Base-by-base conservation (phyloP, 1,284 basidiomycete species). In the Tilletia indica region DNA sequence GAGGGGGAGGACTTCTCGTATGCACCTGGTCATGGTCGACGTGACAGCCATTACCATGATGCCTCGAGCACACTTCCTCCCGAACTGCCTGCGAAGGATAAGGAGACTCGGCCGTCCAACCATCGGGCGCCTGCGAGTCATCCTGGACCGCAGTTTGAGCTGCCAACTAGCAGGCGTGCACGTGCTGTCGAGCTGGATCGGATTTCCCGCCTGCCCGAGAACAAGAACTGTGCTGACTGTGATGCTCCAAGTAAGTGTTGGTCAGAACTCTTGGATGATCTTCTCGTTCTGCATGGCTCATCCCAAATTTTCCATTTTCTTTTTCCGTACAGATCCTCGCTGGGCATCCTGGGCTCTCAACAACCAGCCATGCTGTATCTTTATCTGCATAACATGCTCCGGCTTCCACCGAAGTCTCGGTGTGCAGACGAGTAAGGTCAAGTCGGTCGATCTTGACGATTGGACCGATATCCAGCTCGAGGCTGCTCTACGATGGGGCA, bases 331-430 rank as follows among this genome's bases (percentile, higher is more conserved):
- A 16, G 79, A 82, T 19, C 86, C 87, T 1, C 85, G 78, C 8
- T 85, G 85, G 85, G 83, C 85, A 4, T 84, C 83, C 2, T 85
- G 81, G 80, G 79, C 75, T 25, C 71, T 87, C 71, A 86, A 86
- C 49, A 71, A 71, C 19, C 71, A 76, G 72, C 72, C 78, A 1
- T 77, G 78, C 67, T 80, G 78, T 72, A 83, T 87, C 72, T 87
- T 87, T 72, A 78, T 88, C 64, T 88, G 87, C 78, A 88, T 88
- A 58, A 80, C 85, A 16, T 88, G 87, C 74, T 85, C 84, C 34
- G 87, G 87, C 0, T 71, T 87, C 0, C 87, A 88, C 75, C 85
- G 87, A 4, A 81, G 84, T 4, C 80, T 88, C 8, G 87, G 87
- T 8, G 87, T 87, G 36, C 87, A 87, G 75, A 85, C 87, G 47